Base-by-base conservation (phyloP, 2,329 filamentous ascomycete species). In the Fonsecaea monophora region DNA sequence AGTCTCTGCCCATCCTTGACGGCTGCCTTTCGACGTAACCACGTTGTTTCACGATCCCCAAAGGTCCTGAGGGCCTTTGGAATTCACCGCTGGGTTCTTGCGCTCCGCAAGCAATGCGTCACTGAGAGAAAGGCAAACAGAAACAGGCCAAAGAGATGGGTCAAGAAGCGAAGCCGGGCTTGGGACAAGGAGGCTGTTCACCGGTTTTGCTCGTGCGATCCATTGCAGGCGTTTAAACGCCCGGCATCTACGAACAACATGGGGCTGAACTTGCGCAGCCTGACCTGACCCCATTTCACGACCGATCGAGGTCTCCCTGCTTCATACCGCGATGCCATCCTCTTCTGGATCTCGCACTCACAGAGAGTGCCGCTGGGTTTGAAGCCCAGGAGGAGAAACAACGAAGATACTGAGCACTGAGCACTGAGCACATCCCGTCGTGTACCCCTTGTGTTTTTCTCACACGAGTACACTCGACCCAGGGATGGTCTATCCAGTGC, bases 71-170 rank as follows among this genome's bases (percentile, higher is more conserved):
- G 45, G 12, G 8, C 18, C 18, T 50, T 50, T 25, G 45, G 45
- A 25, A 5, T 42, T 6, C 13, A n/a, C 25, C 21, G 1, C 5
- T 25, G 18, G 21, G 18, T 3, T 7, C 18, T 10, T 25, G 45
- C 25, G 18, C 21, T 25, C 12, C 18, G 12, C 18, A 8, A 3
- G 1, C 25, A 3, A 25, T 3, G 18, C 25, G 45, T 12, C 8
- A 7, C 45, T 21, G n/a, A n/a, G 40, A 25, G 25, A 48, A 48
- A 50, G 45, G 45, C 45, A 50, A 50, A 50, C 45, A 48, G 42
- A 48, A 18, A 50, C 45, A 50, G 18, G 12, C 42, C 8, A 8
- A 5, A 25, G 8, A 42, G 40, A 42, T 42, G 18, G 40, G 42
- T 48, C 42, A 25, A 50, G 12, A 9, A 25, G 21, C 45, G 25